phyloP scores from a whole-genome alignment of 1,284 basidiomycete genomes.

The Taiwanofungus camphoratus region DNA sequence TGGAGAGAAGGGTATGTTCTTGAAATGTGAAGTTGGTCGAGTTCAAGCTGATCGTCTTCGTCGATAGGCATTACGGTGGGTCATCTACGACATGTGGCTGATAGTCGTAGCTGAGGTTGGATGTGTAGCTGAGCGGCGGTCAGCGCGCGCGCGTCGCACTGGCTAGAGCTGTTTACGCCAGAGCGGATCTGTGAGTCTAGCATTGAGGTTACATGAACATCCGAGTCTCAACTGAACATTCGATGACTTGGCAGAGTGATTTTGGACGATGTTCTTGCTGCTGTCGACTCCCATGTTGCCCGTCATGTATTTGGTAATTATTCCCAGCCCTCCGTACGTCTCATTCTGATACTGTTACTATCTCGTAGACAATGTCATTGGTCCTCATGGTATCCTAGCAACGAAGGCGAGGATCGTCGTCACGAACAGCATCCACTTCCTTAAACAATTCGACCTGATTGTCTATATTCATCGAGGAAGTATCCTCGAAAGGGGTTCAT shows the following conservation, averaged over 20 bases:
- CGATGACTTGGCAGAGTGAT: slow-evolving; percentile 28
- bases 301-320: slow-evolving; percentile 46
- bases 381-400: slow-evolving; percentile 80
- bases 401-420: slow-evolving; percentile 86
- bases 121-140: slow-evolving; percentile 48
- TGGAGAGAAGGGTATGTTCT: slow-evolving; percentile 55
- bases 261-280: slow-evolving; percentile 52
- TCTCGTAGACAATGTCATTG: slow-evolving; percentile 78
- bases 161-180: slow-evolving; percentile 39
- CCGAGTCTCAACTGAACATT: slow-evolving; percentile 15
- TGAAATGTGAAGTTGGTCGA: no score
- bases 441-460: slow-evolving; percentile 78
- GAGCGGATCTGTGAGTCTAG: slow-evolving; percentile 35
- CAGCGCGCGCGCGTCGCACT: slow-evolving; percentile 59
- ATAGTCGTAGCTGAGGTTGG: background rate
- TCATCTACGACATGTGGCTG: no score
- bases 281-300: slow-evolving; percentile 44
- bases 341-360: background rate
- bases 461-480: slow-evolving; percentile 80
- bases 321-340: no score
- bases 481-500: slow-evolving; percentile 77
- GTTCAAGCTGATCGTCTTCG: no score
- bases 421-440: slow-evolving; percentile 85
- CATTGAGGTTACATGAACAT: slow-evolving; percentile 1
- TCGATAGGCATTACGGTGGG: background rate